Conservation (phyloP, 352 stramenopile species). For the Globisporangium lucens region DNA sequence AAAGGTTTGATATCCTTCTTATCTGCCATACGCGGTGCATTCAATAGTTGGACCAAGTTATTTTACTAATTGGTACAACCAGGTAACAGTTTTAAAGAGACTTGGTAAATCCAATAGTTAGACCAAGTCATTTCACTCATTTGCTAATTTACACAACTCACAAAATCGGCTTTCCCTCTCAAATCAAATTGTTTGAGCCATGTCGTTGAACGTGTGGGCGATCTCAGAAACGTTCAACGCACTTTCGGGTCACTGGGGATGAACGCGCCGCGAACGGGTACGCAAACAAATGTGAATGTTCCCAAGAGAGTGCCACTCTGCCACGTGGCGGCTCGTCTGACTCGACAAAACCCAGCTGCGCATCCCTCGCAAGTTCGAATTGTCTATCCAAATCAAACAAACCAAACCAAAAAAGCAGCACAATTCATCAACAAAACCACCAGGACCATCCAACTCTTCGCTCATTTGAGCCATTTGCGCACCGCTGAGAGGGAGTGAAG, state of each 20-base stretch:
- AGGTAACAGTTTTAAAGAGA: too few species aligned
- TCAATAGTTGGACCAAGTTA: too few species aligned
- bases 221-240: neutral
- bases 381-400: constrained; percentile 2
- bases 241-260: neutral
- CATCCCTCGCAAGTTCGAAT: neutral
- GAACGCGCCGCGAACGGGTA: neutral
- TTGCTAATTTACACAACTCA: too few species aligned
- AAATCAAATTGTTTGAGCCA: too few species aligned
- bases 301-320: neutral
- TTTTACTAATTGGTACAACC: too few species aligned
- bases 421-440: neutral
- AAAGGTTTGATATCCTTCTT: neutral
- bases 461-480: neutral
- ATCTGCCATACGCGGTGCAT: neutral
- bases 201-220: neutral
- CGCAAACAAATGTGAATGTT: neutral
- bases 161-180: too few species aligned
- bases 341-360: neutral
- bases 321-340: neutral
- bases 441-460: neutral
- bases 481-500: neutral
- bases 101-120: neutral
- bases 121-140: too few species aligned
- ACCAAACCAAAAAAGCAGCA: neutral